Percentiles rank a stretch among this genome's conserved stretches.
These are phyloP conservation scores for Cyclaneusma minus DNA, from an alignment of 2,329 filamentous ascomycete species.

Conservation along the genomic window DNA sequence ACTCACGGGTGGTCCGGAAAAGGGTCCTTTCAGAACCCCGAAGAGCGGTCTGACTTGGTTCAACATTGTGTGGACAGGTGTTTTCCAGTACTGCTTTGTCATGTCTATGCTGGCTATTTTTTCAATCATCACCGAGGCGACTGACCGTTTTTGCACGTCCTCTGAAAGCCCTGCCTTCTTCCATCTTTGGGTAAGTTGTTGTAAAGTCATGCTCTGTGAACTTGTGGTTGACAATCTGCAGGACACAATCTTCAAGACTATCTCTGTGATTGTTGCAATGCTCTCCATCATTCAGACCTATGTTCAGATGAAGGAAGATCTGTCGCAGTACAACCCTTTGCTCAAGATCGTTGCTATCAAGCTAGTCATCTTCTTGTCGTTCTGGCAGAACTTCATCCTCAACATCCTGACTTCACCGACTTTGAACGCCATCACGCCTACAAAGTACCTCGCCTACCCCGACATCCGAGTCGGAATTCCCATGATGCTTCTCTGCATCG, in stretches of 20 bases:
- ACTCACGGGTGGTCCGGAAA: constrained; percentile 53
- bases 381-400: constrained; percentile 62
- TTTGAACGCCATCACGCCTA: constrained; percentile 44
- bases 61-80: constrained; percentile 68
- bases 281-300: constrained; percentile 84
- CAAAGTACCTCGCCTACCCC: constrained; percentile 45
- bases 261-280: constrained; percentile 71
- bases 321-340: constrained; percentile 56
- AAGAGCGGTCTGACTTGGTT: constrained; percentile 78
- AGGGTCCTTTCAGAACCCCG: constrained; percentile 58
- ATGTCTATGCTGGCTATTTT: constrained; percentile 67
- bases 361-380: constrained; percentile 79
- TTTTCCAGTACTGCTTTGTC: constrained; percentile 79
- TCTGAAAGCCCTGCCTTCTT: constrained; percentile 64
- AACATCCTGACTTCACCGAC: constrained; percentile 38
- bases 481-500: constrained; percentile 60
- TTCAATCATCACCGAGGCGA: constrained; percentile 57
- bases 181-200: constrained; percentile 59
- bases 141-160: constrained; percentile 59
- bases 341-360: constrained; percentile 79
- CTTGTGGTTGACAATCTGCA: constrained; percentile 14
- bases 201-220: neutral
- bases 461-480: constrained; percentile 75
- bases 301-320: constrained; percentile 52
- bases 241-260: constrained; percentile 52